Evolutionary conservation across 208 protist species (phyloP), one percentile per base, ranked within the genome.

Genomic region (Dictyostelium gargantuum): DNA sequence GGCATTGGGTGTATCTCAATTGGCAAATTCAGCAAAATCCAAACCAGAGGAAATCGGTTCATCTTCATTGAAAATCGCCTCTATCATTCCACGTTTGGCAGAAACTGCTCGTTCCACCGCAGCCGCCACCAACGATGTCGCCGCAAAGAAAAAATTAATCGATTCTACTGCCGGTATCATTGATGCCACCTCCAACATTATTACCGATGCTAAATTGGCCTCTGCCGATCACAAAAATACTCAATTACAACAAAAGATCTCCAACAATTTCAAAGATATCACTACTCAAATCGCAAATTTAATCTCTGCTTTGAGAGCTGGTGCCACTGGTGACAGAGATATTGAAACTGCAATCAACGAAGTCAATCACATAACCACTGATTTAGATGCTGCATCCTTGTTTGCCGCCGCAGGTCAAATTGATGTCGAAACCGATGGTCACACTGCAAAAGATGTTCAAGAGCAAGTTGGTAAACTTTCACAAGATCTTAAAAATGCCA

Each of bases 1-100:
- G 1, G 80, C 81, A 23, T 32, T 81, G 1, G 81, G 72, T 74
- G 63, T 93, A 21, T 80, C 75, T 26, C 10, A 61, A 15, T 76
- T 93, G 15, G 72, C 56, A 26, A 82, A 44, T 17, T 40, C 91
- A 17, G 72, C 75, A 0, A 93, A 93, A 84, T 75, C 81, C 5
- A 93, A 81, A 48, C 91, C 93, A 82, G 91, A 95, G 35, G 93
- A 95, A 85, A 93, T 91, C 40, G 92, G 93, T 86, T 46, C 44
- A 13, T 77, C 93, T 26, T 80, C 93, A 9, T 29, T 85, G 19
- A 93, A 93, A 13, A 70, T 93, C 21, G 91, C 54, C 2, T 29
- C 44, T 19, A 92, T 82, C 8, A 92, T 92, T 26, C 85, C 85
- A 92, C 15, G 54, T 38, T 50, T 93, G 2, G 81, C 80, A 4